Evolutionary conservation across 257 asterid genomes (phyloP), one percentile per base, ranked within the genome.

Genomic region (Solanum chmielewskii): DNA sequence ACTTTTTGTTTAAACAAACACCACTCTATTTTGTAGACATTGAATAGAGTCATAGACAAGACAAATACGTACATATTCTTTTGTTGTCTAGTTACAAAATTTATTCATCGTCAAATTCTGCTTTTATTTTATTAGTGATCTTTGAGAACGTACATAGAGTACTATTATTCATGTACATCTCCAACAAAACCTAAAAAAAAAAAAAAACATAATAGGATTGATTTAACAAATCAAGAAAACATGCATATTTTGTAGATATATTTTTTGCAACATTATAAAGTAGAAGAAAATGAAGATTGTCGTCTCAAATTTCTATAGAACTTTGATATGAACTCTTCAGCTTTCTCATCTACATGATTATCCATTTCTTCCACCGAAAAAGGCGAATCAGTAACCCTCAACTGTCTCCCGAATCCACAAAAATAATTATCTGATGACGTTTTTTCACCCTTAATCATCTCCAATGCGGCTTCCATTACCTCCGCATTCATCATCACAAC

Each of bases 301-400:
- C 85, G 75, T 82, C 83, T 60, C 86, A 88, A 82, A 76, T 84
- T 60, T 4, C 83, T 85, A 10, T 87, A 88, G 52, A 88, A 88
- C 85, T 56, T 81, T 4, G 44, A 69, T 16, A 88, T 88, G 39
- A 88, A 88, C 18, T 87, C 49, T 25, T 87, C 89, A 18, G 91
- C 88, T 44, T 62, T 89, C 68, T 89, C 86, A 47, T 89, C 89
- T 0, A 89, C 86, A 62, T 76, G 86, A 47, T 73, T 85, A 14
- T 70, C 49, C n/a, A 25, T 2, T 87, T 84, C 11, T 64, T 37
- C 49, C 29, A 0, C n/a, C 6, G 84, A 81, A 62, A 49, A 88
- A 21, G 90, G 87, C 75, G 90, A 88, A 37, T 88, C 89, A 16
- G 87, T 86, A 37, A 88, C 9, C 82, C 90, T 71, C 45, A 88